These are phyloP conservation scores for Diutina mesorugosa DNA, from an alignment of 1,139 yeast genomes.

Conservation along the genomic window DNA sequence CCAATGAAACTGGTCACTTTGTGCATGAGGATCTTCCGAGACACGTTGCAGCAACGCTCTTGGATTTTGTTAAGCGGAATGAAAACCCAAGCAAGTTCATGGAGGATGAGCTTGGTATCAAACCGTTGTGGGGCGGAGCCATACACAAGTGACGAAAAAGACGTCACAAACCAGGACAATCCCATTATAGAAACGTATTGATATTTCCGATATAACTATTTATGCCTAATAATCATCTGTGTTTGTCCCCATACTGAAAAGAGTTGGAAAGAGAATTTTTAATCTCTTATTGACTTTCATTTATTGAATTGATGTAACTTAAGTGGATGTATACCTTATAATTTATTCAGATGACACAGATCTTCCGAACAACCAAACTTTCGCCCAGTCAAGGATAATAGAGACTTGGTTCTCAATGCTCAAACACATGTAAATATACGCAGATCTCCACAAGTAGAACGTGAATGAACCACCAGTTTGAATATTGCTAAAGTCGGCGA, in stretches of 20 bases:
- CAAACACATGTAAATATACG: constrained; percentile 86
- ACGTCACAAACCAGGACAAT: neutral
- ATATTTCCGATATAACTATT: too few relatives aligned
- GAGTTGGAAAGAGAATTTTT: too few relatives aligned
- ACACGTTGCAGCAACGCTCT: constrained; percentile 45
- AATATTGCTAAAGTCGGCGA: constrained; percentile 77
- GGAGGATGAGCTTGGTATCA: constrained; percentile 26
- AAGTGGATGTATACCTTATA: neutral
- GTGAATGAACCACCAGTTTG: constrained; percentile 81
- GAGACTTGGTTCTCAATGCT: constrained; percentile 77
- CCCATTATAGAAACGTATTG: too few relatives aligned
- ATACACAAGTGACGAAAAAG: constrained; percentile 12
- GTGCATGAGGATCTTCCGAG: constrained; percentile 81
- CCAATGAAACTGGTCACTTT: constrained; percentile 68
- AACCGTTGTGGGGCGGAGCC: constrained; percentile 42
- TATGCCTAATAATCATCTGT: too few relatives aligned
- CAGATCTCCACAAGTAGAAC: constrained; percentile 88
- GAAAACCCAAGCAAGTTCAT: constrained; percentile 23
- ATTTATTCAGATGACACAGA: constrained; percentile 50
- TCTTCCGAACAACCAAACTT: constrained; percentile 81
- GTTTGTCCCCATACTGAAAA: too few relatives aligned
- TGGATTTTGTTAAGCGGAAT: constrained; percentile 34
- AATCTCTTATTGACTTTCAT: neutral
- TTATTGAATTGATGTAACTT: neutral
- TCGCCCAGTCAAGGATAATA: constrained; percentile 79